phyloP scores from a whole-genome alignment of 495 filamentous ascomycete genomes.

The Hamigera avellanea region DNA sequence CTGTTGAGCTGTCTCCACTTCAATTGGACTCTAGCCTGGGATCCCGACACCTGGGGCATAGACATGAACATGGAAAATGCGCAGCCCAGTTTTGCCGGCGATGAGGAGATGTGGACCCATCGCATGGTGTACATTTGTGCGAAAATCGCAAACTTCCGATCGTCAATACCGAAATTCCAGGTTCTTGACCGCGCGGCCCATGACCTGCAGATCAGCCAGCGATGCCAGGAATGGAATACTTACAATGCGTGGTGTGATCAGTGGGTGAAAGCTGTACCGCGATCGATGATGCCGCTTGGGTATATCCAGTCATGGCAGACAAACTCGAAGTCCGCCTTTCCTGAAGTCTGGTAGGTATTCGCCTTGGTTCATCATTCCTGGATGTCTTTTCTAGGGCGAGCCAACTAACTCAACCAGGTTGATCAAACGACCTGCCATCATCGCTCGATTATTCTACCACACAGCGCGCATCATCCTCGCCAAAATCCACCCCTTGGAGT shows the following conservation, averaged over 20 bases:
- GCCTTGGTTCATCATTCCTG: neutral
- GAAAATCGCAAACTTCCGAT: slow-evolving; percentile 76
- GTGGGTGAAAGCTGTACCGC: slow-evolving; percentile 68
- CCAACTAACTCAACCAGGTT: slow-evolving; percentile 42
- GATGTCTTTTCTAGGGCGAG: neutral
- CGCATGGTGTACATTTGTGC: slow-evolving; percentile 83
- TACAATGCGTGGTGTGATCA: slow-evolving; percentile 64
- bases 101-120: slow-evolving; percentile 85
- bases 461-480: slow-evolving; percentile 70
- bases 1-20: slow-evolving; percentile 76
- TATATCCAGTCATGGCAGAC: slow-evolving; percentile 61
- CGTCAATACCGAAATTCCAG: slow-evolving; percentile 48
- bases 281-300: slow-evolving; percentile 79
- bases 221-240: slow-evolving; percentile 64
- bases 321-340: slow-evolving; percentile 61
- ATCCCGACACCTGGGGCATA: slow-evolving; percentile 84
- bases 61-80: slow-evolving; percentile 61
- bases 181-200: slow-evolving; percentile 47
- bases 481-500: slow-evolving; percentile 61
- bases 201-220: slow-evolving; percentile 49
- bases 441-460: slow-evolving; percentile 87
- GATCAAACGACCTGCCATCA: slow-evolving; percentile 66
- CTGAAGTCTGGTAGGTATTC: slow-evolving; percentile 65
- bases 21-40: slow-evolving; percentile 82
- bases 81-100: slow-evolving; percentile 26